These are phyloP conservation scores for Cyberlindnera japonica DNA, from an alignment of 805 yeast genomes.

Conservation along the genomic window DNA sequence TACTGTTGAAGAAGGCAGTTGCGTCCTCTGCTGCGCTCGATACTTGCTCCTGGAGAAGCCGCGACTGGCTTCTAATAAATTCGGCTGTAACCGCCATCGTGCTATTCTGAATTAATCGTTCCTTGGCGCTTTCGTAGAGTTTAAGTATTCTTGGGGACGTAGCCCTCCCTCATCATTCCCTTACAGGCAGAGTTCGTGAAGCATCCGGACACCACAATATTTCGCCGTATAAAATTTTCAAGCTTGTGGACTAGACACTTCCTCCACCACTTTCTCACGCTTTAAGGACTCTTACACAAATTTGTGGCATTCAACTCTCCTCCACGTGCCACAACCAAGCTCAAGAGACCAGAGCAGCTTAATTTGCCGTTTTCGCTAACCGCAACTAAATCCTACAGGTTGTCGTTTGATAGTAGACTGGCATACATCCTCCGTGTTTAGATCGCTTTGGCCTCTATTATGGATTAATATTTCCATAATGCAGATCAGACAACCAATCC, in stretches of 20 bases:
- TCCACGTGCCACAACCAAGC: slow-evolving; percentile 16
- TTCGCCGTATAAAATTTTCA: slow-evolving; percentile 1
- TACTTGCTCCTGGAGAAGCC: slow-evolving; percentile 1
- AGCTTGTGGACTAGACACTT: no score
- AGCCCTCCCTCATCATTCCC: neutral
- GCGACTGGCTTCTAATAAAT: slow-evolving; percentile 5
- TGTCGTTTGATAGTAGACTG: slow-evolving; percentile 34
- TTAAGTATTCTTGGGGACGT: no score
- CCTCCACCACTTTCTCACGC: neutral
- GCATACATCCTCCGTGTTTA: slow-evolving; percentile 22
- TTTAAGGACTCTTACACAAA: slow-evolving; percentile 15
- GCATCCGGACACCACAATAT: slow-evolving; percentile 5
- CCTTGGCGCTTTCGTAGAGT: neutral
- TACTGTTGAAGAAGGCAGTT: slow-evolving; percentile 13
- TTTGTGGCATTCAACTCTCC: slow-evolving; percentile 10
- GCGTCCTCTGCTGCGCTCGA: slow-evolving; percentile 3
- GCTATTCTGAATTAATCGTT: neutral
- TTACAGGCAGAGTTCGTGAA: neutral
- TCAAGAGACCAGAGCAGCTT: slow-evolving; percentile 16
- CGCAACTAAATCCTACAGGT: slow-evolving; percentile 31
- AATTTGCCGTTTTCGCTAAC: slow-evolving; percentile 31
- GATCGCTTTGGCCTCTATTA: no score
- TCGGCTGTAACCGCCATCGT: slow-evolving; percentile 2
- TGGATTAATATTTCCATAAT: no score
- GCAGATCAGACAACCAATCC: neutral